Base-by-base conservation (phyloP, 2,329 filamentous ascomycete species). In the Aspergillus fructus region DNA sequence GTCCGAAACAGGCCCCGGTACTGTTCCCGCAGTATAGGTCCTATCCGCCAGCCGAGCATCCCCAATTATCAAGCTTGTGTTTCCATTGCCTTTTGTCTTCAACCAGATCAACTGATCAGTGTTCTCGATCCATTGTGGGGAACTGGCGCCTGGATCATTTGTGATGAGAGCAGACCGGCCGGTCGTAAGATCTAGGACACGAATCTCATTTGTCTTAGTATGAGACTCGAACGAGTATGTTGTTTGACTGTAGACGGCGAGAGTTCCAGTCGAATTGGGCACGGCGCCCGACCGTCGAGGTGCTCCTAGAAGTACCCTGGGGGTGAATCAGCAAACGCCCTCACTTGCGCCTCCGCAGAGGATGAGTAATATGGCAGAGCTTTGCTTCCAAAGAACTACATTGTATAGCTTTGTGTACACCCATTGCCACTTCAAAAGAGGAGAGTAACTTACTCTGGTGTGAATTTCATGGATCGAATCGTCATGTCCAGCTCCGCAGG, bases 211-310 rank as follows among this genome's bases (percentile, higher is more conserved):
- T 33, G 71, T 78, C 60, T 78, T 78, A 39, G 74, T 72, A 62
- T 80, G 78, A 0, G 76, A 76, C 30, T 80, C 76, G 62, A 81
- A 81, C 21, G 78, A 80, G 60, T 81, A 81, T n/a, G 74, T 71
- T 2, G 78, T 77, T 53, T 80, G 77, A 8, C 76, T 79, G 64
- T 79, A 81, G 11, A 80, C 71, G 5, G 76, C 75, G 27, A 79
- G 71, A 13, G 73, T 79, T n/a, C 79, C 79, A 23, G 74, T 68
- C 2, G 77, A 66, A 62, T 78, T 79, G 27, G 79, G 78, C 50
- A 74, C 62, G 41, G 75, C 78, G 41, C 75, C 68, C 34, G 77
- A 79, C 59, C 78, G 71, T 59, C 78, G 71, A 33, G 79, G 79
- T 53, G 78, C 77, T 62, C 73, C 74, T 55, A 81, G 70, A 39